phyloP scores from a whole-genome alignment of 306 rosid genomes.

The Sphenostylis stenocarpa region DNA sequence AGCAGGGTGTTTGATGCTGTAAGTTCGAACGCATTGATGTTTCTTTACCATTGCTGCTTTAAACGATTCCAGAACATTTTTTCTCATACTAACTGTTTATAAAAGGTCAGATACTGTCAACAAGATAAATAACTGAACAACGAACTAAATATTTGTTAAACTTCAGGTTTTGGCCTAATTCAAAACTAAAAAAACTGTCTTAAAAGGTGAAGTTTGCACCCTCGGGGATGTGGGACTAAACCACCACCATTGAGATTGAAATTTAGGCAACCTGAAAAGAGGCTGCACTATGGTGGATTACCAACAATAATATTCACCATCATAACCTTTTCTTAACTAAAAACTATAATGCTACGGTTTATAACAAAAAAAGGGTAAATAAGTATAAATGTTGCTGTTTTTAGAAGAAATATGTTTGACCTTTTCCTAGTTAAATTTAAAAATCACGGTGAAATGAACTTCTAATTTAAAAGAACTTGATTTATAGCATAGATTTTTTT shows the following conservation, averaged over 20 bases:
- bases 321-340: not conserved
- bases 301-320: not conserved
- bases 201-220: too few relatives aligned
- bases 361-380: not conserved
- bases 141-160: conserved; percentile 5
- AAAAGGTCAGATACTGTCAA: not conserved
- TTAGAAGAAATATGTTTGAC: not conserved
- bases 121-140: not conserved
- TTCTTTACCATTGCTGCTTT: not conserved
- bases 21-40: conserved; percentile 35
- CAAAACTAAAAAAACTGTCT: too few relatives aligned
- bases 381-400: not conserved
- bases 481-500: not conserved
- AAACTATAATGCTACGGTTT: not conserved
- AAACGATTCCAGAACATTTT: not conserved
- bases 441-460: not conserved
- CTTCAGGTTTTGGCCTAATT: too few relatives aligned
- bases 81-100: not conserved
- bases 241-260: too few relatives aligned
- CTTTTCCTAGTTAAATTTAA: not conserved
- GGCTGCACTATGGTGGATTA: too few relatives aligned
- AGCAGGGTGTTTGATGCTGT: conserved; percentile 93
- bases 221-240: too few relatives aligned
- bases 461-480: not conserved
- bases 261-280: too few relatives aligned